A percentile compares a stretch with the other conserved stretches of the same genome.
Conservation (phyloP, 139 green algal species). For the Asterochloris sp. region DNA sequence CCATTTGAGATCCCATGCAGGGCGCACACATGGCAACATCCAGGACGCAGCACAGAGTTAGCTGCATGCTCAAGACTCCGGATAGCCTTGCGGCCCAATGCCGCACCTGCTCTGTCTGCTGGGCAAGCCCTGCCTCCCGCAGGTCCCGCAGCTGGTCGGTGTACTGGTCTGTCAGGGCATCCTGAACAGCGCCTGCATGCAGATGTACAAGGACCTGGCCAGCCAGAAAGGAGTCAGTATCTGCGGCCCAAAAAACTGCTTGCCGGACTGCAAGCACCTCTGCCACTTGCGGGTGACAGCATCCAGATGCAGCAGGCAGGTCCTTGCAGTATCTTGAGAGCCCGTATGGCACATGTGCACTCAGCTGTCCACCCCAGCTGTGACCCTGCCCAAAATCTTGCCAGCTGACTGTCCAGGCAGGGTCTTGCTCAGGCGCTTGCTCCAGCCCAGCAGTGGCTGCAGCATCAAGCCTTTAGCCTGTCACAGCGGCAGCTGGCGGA, state of each 20-base stretch:
- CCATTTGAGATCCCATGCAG: too few species aligned
- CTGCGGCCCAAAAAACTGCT: neutral
- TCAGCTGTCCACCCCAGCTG: neutral
- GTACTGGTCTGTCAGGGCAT: conserved; percentile 51
- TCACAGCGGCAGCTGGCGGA: neutral
- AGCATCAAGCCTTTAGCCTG: neutral
- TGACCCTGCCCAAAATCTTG: neutral
- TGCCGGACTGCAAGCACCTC: neutral
- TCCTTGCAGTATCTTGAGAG: neutral
- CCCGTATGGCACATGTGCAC: neutral
- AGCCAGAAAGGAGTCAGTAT: neutral
- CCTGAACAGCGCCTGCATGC: conserved; percentile 37
- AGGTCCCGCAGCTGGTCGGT: conserved; percentile 57
- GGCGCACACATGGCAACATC: too few species aligned
- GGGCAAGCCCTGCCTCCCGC: conserved; percentile 28
- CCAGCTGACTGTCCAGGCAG: neutral
- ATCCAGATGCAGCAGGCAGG: too few species aligned
- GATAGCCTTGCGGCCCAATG: too few species aligned
- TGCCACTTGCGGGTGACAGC: neutral
- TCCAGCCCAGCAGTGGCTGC: neutral
- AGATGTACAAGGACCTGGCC: neutral
- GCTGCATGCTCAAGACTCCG: too few species aligned
- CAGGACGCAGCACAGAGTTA: too few species aligned
- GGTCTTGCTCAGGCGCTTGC: neutral
- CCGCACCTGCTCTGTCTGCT: conserved; percentile 37